A percentile compares a stretch with the other conserved stretches of the same genome.
These are phyloP conservation scores for Metschnikowia amazonensis DNA, from an alignment of 805 yeast species.

Conservation along the genomic window DNA sequence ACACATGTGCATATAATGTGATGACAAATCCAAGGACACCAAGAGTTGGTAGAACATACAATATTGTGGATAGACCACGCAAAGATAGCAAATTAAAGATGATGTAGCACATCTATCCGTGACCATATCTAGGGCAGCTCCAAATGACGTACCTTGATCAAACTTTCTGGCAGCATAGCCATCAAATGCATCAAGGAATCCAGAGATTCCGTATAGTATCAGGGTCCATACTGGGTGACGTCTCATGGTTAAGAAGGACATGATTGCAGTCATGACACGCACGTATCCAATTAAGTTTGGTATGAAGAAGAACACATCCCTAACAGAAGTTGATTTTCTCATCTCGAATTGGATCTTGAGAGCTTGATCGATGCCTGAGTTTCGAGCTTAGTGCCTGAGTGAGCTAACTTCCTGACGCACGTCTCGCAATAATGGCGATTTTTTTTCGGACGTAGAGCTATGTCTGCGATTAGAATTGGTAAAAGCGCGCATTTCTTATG, in stretches of 20 bases:
- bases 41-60: conserved; percentile 74
- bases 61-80: conserved; percentile 72
- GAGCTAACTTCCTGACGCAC: conserved; percentile 1
- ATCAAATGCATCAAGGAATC: conserved; percentile 92
- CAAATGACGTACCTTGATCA: conserved; percentile 86
- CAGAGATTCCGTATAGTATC: conserved; percentile 76
- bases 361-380: not conserved
- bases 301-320: conserved; percentile 68
- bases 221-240: conserved; percentile 79
- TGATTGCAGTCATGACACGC: conserved; percentile 75
- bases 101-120: conserved; percentile 97
- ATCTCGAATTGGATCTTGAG: not conserved
- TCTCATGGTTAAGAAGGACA: conserved; percentile 79
- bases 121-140: conserved; percentile 98
- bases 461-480: conserved; percentile 4
- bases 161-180: conserved; percentile 90
- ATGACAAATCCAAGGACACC: conserved; percentile 80
- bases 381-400: not conserved
- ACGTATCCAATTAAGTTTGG: conserved; percentile 91
- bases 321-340: conserved; percentile 5
- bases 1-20: conserved; percentile 98
- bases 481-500: conserved; percentile 6
- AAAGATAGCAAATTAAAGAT: conserved; percentile 81
- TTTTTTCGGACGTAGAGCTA: conserved; percentile 4
- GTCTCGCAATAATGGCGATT: not conserved